Evolutionary conservation across 768 basidiomycete genomes (phyloP).

Genomic region (Phaffia tasmanica): DNA sequence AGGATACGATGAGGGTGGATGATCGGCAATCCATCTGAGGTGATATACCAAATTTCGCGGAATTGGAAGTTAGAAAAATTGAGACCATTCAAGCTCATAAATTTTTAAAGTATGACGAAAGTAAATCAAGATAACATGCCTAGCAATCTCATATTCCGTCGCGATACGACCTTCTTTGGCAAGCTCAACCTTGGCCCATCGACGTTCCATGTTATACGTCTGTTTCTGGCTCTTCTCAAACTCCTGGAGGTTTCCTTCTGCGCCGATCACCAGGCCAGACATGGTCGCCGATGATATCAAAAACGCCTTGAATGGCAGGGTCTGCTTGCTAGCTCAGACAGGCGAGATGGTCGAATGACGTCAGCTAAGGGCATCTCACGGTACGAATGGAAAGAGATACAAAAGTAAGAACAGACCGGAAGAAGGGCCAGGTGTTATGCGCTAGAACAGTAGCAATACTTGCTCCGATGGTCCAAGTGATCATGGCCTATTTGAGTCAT

Average conservation of each 20-base stretch:
- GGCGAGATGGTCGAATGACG: background rate
- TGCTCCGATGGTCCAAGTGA: constrained; percentile 14
- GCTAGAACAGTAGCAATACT: constrained; percentile 2
- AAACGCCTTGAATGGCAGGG: constrained; percentile 20
- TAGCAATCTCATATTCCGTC: background rate
- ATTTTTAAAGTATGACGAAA: too few relatives aligned
- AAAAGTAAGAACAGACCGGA: constrained; percentile 8
- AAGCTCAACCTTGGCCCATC: constrained; percentile 13
- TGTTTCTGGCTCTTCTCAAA: constrained; percentile 18
- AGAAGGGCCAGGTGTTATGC: constrained; percentile 22
- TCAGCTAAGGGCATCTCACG: background rate
- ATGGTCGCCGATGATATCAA: constrained; percentile 16
- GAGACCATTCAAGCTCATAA: too few relatives aligned
- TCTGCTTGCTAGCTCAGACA: constrained; percentile 5
- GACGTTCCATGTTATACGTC: constrained; percentile 10
- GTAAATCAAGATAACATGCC: background rate
- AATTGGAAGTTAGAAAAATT: too few relatives aligned
- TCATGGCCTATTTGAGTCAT: constrained; percentile 7
- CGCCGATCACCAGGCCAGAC: constrained; percentile 16
- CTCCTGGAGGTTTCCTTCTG: constrained; percentile 17
- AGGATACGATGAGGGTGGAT: too few relatives aligned
- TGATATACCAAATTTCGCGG: too few relatives aligned
- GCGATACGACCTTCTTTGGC: constrained; percentile 2
- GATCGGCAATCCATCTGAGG: too few relatives aligned
- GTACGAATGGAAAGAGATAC: background rate